Percentiles rank a stretch among this genome's conserved stretches.
Conservation (phyloP, 352 stramenopile genomes). For the Elongisporangium undulatum region DNA sequence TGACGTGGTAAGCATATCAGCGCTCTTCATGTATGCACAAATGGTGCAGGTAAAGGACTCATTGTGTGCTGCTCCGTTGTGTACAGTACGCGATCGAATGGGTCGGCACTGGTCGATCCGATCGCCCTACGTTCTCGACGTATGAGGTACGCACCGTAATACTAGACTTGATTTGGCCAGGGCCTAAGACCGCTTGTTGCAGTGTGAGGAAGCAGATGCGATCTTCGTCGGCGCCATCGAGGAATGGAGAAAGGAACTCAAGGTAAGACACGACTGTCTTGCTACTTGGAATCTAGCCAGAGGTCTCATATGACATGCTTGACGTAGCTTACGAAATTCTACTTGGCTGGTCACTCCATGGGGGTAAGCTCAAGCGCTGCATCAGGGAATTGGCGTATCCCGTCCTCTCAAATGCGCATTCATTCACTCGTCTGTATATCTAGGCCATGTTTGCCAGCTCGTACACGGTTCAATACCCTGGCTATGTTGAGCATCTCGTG, state of each 20-base stretch:
- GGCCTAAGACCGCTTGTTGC: neutral
- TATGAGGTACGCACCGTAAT: constrained; percentile 31
- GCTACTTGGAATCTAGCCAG: constrained; percentile 26
- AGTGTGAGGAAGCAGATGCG: constrained; percentile 57
- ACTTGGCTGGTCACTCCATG: constrained; percentile 59
- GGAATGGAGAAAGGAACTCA: constrained; percentile 51
- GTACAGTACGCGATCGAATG: constrained; percentile 66
- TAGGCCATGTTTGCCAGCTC: constrained; percentile 59
- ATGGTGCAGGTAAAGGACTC: neutral
- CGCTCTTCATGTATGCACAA: neutral
- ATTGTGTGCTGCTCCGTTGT: neutral
- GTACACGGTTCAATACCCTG: constrained; percentile 42
- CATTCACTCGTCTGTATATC: neutral
- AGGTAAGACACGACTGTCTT: constrained; percentile 11
- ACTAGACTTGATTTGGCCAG: neutral
- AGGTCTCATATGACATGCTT: neutral
- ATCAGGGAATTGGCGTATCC: neutral
- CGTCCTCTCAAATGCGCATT: neutral
- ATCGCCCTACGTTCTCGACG: constrained; percentile 49
- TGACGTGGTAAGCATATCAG: constrained; percentile 39
- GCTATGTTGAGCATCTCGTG: constrained; percentile 43
- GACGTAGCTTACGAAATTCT: constrained; percentile 22
- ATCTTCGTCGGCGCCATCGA: constrained; percentile 59
- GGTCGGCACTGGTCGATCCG: constrained; percentile 54
- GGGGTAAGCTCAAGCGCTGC: constrained; percentile 21